These are phyloP conservation scores for Pugionium dolabratum DNA, from an alignment of 345 rosid species.

Conservation along the genomic window DNA sequence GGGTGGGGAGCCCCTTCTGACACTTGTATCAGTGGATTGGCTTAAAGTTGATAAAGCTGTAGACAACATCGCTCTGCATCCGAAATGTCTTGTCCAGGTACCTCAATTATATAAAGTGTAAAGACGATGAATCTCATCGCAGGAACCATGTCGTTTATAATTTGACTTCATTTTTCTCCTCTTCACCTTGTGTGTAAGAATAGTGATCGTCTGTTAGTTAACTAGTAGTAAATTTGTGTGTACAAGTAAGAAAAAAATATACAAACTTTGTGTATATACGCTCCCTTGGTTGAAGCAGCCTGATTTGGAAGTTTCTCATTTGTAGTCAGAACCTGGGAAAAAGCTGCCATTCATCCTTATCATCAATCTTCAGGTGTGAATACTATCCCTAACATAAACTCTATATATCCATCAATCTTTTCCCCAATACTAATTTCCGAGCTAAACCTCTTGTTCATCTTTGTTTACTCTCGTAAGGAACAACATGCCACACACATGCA, in stretches of 20 bases:
- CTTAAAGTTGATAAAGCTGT: slow-evolving; percentile 67
- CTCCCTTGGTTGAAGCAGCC: slow-evolving; percentile 20
- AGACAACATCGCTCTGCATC: slow-evolving; percentile 75
- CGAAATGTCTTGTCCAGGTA: slow-evolving; percentile 89
- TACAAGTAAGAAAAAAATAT: slow-evolving; percentile 12
- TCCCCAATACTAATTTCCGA: background rate
- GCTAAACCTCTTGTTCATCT: slow-evolving; percentile 13
- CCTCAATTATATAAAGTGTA: background rate
- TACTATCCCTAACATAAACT: slow-evolving; percentile 17
- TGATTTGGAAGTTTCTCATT: slow-evolving; percentile 31
- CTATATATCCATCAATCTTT: slow-evolving; percentile 11
- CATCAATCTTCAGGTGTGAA: slow-evolving; percentile 81
- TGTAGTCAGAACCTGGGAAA: slow-evolving; percentile 89
- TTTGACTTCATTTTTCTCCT: slow-evolving; percentile 6
- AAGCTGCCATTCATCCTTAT: slow-evolving; percentile 86
- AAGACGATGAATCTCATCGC: background rate
- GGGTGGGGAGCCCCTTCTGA: slow-evolving; percentile 93
- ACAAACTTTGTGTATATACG: background rate
- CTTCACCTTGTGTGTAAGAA: slow-evolving; percentile 16
- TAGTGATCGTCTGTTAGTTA: slow-evolving; percentile 13
- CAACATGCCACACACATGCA: slow-evolving; percentile 3
- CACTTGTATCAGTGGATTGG: slow-evolving; percentile 93
- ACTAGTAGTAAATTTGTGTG: background rate
- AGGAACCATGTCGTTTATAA: background rate
- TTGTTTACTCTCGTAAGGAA: slow-evolving; percentile 7